Evolutionary conservation across 2,329 filamentous ascomycete genomes (phyloP).

Genomic region (Apiospora saccharicola): DNA sequence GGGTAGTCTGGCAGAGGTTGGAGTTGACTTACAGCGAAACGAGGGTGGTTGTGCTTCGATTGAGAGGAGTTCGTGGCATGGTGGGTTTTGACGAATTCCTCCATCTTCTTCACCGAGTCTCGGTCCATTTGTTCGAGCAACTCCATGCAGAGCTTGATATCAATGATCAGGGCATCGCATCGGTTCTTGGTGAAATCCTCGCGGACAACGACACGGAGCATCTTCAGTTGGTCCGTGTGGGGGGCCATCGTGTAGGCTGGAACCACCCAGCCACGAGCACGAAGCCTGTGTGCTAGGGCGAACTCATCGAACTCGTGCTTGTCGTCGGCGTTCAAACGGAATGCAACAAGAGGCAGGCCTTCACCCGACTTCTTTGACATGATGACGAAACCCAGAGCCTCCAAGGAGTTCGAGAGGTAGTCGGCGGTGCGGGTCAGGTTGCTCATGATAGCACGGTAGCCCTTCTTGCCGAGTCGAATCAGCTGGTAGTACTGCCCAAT

Average conservation of each 20-base stretch:
- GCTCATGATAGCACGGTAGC: conserved; percentile 91
- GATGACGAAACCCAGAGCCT: conserved; percentile 82
- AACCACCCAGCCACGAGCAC: conserved; percentile 89
- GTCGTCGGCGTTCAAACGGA: conserved; percentile 72
- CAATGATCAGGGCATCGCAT: conserved; percentile 79
- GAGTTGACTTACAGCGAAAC: conserved; percentile 54
- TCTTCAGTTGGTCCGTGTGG: conserved; percentile 81
- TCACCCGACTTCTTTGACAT: conserved; percentile 81
- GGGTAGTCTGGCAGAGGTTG: not conserved
- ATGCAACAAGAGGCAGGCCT: conserved; percentile 89
- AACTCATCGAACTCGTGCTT: conserved; percentile 77
- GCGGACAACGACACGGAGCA: conserved; percentile 90
- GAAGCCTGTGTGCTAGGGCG: conserved; percentile 82
- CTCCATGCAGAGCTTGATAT: conserved; percentile 79
- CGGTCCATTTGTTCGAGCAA: conserved; percentile 78
- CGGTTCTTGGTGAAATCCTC: conserved; percentile 88
- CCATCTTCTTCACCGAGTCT: conserved; percentile 72
- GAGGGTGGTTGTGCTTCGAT: conserved; percentile 58
- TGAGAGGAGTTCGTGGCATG: conserved; percentile 63
- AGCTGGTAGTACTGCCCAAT: conserved; percentile 98
- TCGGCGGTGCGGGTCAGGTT: conserved; percentile 92
- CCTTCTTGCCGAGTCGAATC: conserved; percentile 91
- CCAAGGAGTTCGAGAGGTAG: conserved; percentile 79
- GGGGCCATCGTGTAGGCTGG: conserved; percentile 98
- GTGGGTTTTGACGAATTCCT: conserved; percentile 65